Percentiles rank a stretch among this genome's conserved stretches.
phyloP scores from a whole-genome alignment of 306 rosid species.

The Castanea sativa region DNA sequence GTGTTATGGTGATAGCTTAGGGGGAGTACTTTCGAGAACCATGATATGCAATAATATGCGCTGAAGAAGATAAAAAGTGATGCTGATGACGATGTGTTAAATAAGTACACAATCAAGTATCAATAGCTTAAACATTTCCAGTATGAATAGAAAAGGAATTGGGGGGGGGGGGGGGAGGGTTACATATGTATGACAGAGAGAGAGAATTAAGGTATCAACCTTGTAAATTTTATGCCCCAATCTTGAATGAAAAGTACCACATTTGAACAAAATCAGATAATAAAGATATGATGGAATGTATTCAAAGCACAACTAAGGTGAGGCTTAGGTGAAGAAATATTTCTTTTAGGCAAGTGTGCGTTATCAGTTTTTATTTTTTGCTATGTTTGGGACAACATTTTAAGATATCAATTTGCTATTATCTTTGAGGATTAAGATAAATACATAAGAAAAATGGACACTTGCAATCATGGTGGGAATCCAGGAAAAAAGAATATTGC shows the following conservation, averaged over 20 bases:
- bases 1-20: neutral
- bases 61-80: neutral
- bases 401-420: neutral
- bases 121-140: neutral
- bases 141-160: neutral
- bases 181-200: neutral
- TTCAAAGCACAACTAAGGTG: neutral
- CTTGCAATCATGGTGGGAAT: too few relatives aligned
- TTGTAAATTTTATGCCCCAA: neutral
- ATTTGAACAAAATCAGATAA: neutral
- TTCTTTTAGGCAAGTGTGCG: neutral
- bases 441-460: too few relatives aligned
- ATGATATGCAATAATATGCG: neutral
- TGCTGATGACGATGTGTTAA: neutral
- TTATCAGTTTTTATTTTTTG: neutral
- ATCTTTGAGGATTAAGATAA: too few relatives aligned
- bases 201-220: neutral
- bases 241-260: neutral
- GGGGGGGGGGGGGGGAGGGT: neutral
- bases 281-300: neutral
- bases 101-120: neutral
- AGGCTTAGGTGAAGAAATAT: neutral
- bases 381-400: neutral
- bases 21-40: too few relatives aligned
- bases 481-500: too few relatives aligned